Evolutionary conservation across 352 stramenopile genomes (phyloP), one percentile per base, ranked within the genome.

Genomic region (Phytophthora ohioensis): DNA sequence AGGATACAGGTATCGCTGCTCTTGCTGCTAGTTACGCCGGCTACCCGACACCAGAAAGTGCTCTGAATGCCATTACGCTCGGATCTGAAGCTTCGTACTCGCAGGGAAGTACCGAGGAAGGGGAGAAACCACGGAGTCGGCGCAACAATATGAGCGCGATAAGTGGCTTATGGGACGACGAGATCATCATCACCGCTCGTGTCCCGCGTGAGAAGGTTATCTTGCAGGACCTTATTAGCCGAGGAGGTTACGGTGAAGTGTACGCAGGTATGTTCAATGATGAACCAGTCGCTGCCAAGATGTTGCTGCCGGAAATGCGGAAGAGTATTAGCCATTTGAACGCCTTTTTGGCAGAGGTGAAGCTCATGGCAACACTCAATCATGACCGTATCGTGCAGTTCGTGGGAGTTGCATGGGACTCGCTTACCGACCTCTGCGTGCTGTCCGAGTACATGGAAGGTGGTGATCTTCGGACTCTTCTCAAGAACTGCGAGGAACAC

Each of bases 401-500:
- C 41, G 42, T 87, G 3, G 78, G 79, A 0, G 75, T 87, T n/a
- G 76, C 79, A 21, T 89, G 81, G 81, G 78, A 84, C 53, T 80
- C 77, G 5, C 64, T 84, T 13, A 69, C 53, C 5, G 76, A 84
- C 7, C 41, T 85, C 9, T 80, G 75, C 46, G 70, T 78, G 11
- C 41, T 89, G 35, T 82, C 74, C 9, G 81, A 89, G 61, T 84
- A 73, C 67, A 89, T 89, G 81, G 67, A 75, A 67, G 66, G 69
- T 30, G 72, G 72, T 1, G 79, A 89, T 42, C 57, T 89, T 8
- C 69, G 70, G 8, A 70, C 54, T 1, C 39, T 84, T 31, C 63
- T 88, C 8, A 68, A 65, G 31, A 67, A 68, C 2, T 82, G 66
- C 43, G 61, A 84, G n/a, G 62, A 76, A 2, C 52, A 69, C 27